These are phyloP conservation scores for Letharia columbiana DNA, from an alignment of 495 filamentous ascomycete species.

Conservation along the genomic window DNA sequence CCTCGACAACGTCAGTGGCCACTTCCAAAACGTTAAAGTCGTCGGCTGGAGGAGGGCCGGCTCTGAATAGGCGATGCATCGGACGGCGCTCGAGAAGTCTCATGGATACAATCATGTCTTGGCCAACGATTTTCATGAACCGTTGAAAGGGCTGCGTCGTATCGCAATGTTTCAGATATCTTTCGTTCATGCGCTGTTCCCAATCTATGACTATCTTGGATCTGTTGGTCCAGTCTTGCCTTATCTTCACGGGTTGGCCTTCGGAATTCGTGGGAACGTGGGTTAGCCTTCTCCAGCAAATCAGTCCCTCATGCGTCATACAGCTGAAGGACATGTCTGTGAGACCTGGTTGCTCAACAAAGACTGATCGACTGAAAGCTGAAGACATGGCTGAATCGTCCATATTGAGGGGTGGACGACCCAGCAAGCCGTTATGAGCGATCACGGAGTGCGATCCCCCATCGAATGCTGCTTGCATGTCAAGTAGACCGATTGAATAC, in stretches of 20 bases:
- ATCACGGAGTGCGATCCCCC: constrained; percentile 9
- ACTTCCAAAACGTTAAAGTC: constrained; percentile 11
- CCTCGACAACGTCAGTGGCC: constrained; percentile 12
- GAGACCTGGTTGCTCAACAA: constrained; percentile 7
- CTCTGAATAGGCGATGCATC: constrained; percentile 3
- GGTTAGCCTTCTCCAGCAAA: constrained; percentile 6
- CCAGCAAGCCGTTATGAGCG: neutral
- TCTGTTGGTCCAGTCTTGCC: constrained; percentile 6
- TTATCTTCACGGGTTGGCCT: neutral
- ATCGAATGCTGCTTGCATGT: constrained; percentile 16
- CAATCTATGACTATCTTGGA: neutral
- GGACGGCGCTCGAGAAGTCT: constrained; percentile 12
- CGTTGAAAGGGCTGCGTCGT: constrained; percentile 3
- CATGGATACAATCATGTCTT: constrained; percentile 10
- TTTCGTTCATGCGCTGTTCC: neutral
- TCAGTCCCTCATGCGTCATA: constrained; percentile 7
- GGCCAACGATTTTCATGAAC: constrained; percentile 5
- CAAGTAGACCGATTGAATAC: constrained; percentile 13
- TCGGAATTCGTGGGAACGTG: constrained; percentile 2
- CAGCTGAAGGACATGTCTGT: constrained; percentile 10
- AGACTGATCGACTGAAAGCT: neutral
- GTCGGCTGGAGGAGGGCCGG: constrained; percentile 5
- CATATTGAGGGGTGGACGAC: constrained; percentile 4
- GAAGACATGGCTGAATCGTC: constrained; percentile 10
- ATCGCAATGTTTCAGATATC: constrained; percentile 3